Conservation (phyloP, 371 early-diverging fungal genomes). For the Lichtheimia corymbifera region DNA sequence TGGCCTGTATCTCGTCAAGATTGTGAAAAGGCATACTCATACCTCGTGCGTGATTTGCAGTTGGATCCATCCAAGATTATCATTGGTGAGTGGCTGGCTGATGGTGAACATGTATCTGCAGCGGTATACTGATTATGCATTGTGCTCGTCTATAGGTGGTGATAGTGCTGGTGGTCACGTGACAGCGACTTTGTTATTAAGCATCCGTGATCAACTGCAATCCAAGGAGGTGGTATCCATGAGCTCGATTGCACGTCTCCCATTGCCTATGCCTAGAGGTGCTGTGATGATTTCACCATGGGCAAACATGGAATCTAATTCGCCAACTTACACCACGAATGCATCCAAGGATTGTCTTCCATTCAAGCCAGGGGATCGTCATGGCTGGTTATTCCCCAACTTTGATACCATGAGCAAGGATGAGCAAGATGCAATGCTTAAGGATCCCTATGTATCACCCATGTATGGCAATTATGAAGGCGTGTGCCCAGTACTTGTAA, state of each 20-base stretch:
- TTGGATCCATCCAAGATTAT: slow-evolving; percentile 29
- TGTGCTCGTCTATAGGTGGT: slow-evolving; percentile 23
- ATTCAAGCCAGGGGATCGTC: background rate
- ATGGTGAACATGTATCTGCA: background rate
- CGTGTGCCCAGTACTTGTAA: slow-evolving; percentile 28
- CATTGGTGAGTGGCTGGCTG: slow-evolving; percentile 18
- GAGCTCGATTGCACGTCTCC: slow-evolving; percentile 14
- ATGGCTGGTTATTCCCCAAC: slow-evolving; percentile 3
- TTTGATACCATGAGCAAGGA: slow-evolving; percentile 9
- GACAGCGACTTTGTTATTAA: slow-evolving; percentile 18
- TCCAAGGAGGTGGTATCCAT: slow-evolving; percentile 6
- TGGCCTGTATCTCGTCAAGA: slow-evolving; percentile 23
- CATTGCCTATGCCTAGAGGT: slow-evolving; percentile 25
- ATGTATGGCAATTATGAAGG: slow-evolving; percentile 25
- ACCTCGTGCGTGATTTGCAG: slow-evolving; percentile 28
- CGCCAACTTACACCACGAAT: slow-evolving; percentile 19
- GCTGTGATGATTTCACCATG: slow-evolving; percentile 41
- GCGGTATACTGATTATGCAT: background rate
- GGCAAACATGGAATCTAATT: slow-evolving; percentile 21
- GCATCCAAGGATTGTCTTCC: slow-evolving; percentile 13
- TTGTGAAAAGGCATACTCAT: slow-evolving; percentile 25
- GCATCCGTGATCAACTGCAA: slow-evolving; percentile 19
- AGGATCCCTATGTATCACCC: slow-evolving; percentile 25
- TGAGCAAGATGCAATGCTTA: slow-evolving; percentile 10
- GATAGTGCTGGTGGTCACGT: slow-evolving; percentile 46